Conservation (phyloP, 495 filamentous ascomycete genomes). For the Hypoxylon fuscum region DNA sequence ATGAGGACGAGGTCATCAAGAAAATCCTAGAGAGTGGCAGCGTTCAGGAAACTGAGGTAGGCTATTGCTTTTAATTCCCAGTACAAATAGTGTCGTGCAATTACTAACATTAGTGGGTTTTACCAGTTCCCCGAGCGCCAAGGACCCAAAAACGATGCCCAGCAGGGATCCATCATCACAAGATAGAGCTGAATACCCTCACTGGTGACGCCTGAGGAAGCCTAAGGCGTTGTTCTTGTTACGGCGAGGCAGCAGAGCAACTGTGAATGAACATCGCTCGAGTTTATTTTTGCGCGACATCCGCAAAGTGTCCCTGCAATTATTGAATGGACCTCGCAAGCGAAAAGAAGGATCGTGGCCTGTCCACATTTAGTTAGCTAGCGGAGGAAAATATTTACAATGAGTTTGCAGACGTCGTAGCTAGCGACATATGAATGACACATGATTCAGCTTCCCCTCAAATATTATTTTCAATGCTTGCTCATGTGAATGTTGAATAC, state of each 20-base stretch:
- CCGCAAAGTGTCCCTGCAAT: slow-evolving; percentile 1
- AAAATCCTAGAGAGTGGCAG: slow-evolving; percentile 82
- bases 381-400: slow-evolving; percentile 11
- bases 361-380: slow-evolving; percentile 17
- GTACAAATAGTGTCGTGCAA: neutral
- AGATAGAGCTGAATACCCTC: slow-evolving; percentile 30
- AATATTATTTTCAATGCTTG: neutral
- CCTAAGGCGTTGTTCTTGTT: slow-evolving; percentile 7
- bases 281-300: neutral
- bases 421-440: slow-evolving; percentile 33
- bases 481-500: neutral
- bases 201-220: slow-evolving; percentile 8
- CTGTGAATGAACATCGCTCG: neutral
- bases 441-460: slow-evolving; percentile 8
- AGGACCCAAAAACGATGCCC: slow-evolving; percentile 53
- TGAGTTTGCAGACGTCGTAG: slow-evolving; percentile 27
- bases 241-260: neutral
- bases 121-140: slow-evolving; percentile 54
- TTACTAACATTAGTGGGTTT: slow-evolving; percentile 2
- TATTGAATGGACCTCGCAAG: slow-evolving; percentile 10
- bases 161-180: slow-evolving; percentile 40
- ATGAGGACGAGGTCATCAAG: slow-evolving; percentile 79
- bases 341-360: slow-evolving; percentile 14
- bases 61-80: slow-evolving; percentile 34
- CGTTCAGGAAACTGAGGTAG: slow-evolving; percentile 72